These are phyloP conservation scores for Sphaerostilbella broomeana DNA, from an alignment of 2,329 filamentous ascomycete genomes.

Conservation along the genomic window DNA sequence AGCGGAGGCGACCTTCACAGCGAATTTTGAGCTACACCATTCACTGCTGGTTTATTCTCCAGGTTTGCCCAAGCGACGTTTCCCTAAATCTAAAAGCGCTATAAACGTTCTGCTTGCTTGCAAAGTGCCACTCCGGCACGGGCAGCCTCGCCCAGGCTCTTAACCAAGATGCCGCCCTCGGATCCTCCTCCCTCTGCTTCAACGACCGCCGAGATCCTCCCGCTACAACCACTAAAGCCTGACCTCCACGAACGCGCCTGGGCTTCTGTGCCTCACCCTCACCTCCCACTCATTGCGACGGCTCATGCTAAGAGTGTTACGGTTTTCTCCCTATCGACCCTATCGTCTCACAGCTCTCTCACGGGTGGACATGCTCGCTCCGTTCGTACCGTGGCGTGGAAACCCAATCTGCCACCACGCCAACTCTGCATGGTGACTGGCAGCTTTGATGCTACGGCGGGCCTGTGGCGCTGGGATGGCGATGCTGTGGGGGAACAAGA, in stretches of 20 bases:
- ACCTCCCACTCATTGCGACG: conserved; percentile 80
- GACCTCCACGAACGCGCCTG: conserved; percentile 69
- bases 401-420: conserved; percentile 56
- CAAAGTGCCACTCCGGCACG: too few species aligned
- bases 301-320: conserved; percentile 82
- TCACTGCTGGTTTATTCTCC: too few species aligned
- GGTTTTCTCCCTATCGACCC: conserved; percentile 78
- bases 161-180: conserved; percentile 22
- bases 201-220: conserved; percentile 31
- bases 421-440: conserved; percentile 81
- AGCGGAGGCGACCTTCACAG: too few species aligned
- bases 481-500: conserved; percentile 29
- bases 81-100: too few species aligned
- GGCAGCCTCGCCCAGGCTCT: neutral
- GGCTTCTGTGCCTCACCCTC: conserved; percentile 79
- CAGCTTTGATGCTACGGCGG: conserved; percentile 88
- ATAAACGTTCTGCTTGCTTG: too few species aligned
- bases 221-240: conserved; percentile 46
- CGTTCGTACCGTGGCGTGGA: conserved; percentile 83
- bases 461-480: conserved; percentile 66
- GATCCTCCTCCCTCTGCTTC: conserved; percentile 11
- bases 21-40: too few species aligned
- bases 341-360: conserved; percentile 71
- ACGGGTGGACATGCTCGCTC: conserved; percentile 86
- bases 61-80: too few species aligned